Base-by-base conservation (phyloP, 2,329 filamentous ascomycete species). In the Paraphaeosphaeria minitans region DNA sequence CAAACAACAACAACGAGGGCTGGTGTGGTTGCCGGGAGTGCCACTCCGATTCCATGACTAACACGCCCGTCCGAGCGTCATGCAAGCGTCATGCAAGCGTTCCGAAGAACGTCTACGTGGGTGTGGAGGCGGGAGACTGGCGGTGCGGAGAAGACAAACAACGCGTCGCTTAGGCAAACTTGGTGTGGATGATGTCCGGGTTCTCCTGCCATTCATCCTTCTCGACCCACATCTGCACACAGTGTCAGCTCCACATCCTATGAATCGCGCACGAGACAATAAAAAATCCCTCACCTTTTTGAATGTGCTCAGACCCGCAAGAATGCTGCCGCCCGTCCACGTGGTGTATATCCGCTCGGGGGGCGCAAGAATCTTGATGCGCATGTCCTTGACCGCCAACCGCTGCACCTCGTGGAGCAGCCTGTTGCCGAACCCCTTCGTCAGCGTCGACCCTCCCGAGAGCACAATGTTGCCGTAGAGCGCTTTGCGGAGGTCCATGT, bases 131-230 rank as follows among this genome's bases (percentile, higher is more conserved):
- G 72, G 70, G 65, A 68, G 56, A 51, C 41, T 60, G 63, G 61
- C 63, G 37, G 50, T 68, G 66, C 68, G 70, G 70, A 67, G 66
- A 66, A 65, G 46, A n/a, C 55, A 33, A 48, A 66, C 59, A 63
- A 61, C 61, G 64, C 61, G 77, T 84, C 63, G 46, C 60, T 60
- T 75, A 97, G 72, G 92, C 93, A 79, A 98, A 97, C 80, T 97
- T 98, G 74, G 92, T 95, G 80, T 98, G 94, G 75, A 99, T 98
- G 71, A 99, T 95, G 75, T 99, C 94, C 19, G 95, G 95, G 76
- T 99, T 97, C 84, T 99, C 95, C 77, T 99, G 95, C 95, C 95
- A 99, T 83, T 99, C 95, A 75, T 98, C 95, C 75, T 97, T 94
- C 80, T 93, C 97, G 73, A 99, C 95, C 93, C 95, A 98, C 95